Conservation (phyloP, 2,329 filamentous ascomycete species). For the Pyricularia pennisetigena region DNA sequence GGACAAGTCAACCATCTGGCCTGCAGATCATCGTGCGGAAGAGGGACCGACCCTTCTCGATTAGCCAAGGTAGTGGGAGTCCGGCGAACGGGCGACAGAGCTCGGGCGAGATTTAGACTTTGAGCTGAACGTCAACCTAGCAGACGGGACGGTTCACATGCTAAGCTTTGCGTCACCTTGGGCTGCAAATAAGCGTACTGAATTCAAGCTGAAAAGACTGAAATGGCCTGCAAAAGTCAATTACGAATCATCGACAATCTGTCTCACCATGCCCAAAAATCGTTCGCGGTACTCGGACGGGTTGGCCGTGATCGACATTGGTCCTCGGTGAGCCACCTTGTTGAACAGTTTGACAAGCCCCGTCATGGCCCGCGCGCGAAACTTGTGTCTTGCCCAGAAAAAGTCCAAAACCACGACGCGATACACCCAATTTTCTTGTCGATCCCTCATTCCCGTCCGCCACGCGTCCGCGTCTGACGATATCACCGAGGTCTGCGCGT, state of each 20-base stretch:
- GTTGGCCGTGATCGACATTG: slow-evolving; percentile 66
- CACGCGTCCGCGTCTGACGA: slow-evolving; percentile 35
- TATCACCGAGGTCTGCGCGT: slow-evolving; percentile 17
- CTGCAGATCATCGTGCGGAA: not conserved
- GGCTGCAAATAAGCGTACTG: no score
- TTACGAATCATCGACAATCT: not conserved
- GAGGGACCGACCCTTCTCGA: not conserved
- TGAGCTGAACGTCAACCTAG: not conserved
- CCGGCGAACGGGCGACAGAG: not conserved
- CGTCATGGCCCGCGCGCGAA: slow-evolving; percentile 57
- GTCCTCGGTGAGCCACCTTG: slow-evolving; percentile 45
- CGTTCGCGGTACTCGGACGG: slow-evolving; percentile 55
- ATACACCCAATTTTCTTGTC: slow-evolving; percentile 57
- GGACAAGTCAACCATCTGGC: not conserved
- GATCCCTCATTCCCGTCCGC: slow-evolving; percentile 51
- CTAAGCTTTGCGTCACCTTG: not conserved
- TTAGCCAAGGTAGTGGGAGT: not conserved
- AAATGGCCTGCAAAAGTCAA: not conserved
- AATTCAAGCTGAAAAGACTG: no score
- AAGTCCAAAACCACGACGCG: slow-evolving; percentile 62
- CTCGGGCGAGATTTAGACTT: not conserved
- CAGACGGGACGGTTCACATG: not conserved
- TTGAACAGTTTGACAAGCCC: slow-evolving; percentile 56
- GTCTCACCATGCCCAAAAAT: slow-evolving; percentile 32
- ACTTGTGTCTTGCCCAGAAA: slow-evolving; percentile 68